phyloP scores from a whole-genome alignment of 2,329 filamentous ascomycete species.

The Diplodia seriata region DNA sequence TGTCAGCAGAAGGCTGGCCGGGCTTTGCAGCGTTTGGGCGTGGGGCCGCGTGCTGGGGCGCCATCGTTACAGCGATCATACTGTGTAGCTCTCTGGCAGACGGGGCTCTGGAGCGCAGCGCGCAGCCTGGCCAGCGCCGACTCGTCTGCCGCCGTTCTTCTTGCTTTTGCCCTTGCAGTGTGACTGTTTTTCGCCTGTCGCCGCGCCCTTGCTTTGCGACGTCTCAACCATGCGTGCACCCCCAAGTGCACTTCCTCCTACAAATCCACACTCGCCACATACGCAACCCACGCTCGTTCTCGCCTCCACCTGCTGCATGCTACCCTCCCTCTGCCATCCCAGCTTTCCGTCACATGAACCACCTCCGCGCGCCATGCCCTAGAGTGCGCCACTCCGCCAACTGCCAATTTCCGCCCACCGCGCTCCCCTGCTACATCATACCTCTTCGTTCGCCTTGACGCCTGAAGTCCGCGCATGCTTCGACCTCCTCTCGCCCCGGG shows the following conservation, averaged over 20 bases:
- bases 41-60: slow-evolving; percentile 28
- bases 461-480: slow-evolving; percentile 25
- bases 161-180: slow-evolving; percentile 28
- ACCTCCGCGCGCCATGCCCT: slow-evolving; percentile 77
- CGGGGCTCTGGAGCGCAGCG: slow-evolving; percentile 18
- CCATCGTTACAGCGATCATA: slow-evolving; percentile 23
- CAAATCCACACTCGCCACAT: slow-evolving; percentile 30
- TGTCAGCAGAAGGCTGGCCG: slow-evolving; percentile 15
- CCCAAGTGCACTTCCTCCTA: slow-evolving; percentile 25
- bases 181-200: slow-evolving; percentile 21
- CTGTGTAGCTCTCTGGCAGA: slow-evolving; percentile 7
- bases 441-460: slow-evolving; percentile 26
- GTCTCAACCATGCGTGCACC: slow-evolving; percentile 28
- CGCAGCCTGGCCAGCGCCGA: slow-evolving; percentile 20
- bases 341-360: slow-evolving; percentile 76
- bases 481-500: slow-evolving; percentile 23
- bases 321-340: background rate
- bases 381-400: slow-evolving; percentile 58
- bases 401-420: slow-evolving; percentile 18
- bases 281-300: slow-evolving; percentile 23
- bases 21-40: slow-evolving; percentile 16
- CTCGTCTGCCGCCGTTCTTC: slow-evolving; percentile 6
- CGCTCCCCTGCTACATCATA: slow-evolving; percentile 22
- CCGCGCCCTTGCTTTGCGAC: slow-evolving; percentile 29
- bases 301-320: slow-evolving; percentile 8